These are phyloP conservation scores for Leucocoprinus leucothites DNA, from an alignment of 768 basidiomycete genomes.

Conservation along the genomic window DNA sequence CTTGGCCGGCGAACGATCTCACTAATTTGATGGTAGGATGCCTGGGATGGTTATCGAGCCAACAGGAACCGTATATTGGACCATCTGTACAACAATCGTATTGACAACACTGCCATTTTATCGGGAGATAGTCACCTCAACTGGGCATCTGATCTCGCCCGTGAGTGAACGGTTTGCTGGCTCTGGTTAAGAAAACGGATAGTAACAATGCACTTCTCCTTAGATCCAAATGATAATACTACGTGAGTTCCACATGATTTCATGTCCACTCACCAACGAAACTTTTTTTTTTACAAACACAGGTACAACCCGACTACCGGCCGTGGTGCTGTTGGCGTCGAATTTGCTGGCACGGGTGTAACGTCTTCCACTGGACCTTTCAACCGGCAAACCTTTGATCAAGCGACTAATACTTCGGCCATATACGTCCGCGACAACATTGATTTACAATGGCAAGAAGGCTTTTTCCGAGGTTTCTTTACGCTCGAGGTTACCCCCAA, in stretches of 20 bases:
- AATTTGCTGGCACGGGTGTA: slow-evolving; percentile 62
- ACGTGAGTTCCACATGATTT: slow-evolving; percentile 34
- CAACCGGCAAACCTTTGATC: slow-evolving; percentile 35
- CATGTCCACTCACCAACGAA: too few relatives aligned
- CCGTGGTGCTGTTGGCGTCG: slow-evolving; percentile 50
- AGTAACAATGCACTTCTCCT: not conserved
- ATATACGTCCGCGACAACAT: slow-evolving; percentile 37
- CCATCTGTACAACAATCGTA: slow-evolving; percentile 46
- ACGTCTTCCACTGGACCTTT: slow-evolving; percentile 44
- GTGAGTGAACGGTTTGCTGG: slow-evolving; percentile 15
- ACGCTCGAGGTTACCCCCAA: slow-evolving; percentile 46
- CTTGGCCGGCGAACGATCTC: not conserved
- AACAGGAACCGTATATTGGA: slow-evolving; percentile 44
- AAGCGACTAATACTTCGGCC: slow-evolving; percentile 34
- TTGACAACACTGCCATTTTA: slow-evolving; percentile 54
- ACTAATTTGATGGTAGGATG: slow-evolving; percentile 31
- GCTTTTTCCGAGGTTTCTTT: slow-evolving; percentile 57
- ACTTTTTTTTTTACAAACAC: too few relatives aligned
- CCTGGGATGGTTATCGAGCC: slow-evolving; percentile 60
- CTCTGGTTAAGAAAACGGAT: not conserved
- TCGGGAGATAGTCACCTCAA: slow-evolving; percentile 63
- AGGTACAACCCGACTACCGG: slow-evolving; percentile 50
- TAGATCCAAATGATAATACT: slow-evolving; percentile 48
- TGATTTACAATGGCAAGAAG: slow-evolving; percentile 61
- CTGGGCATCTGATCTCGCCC: slow-evolving; percentile 57